These are phyloP conservation scores for Epichloe festucae DNA, from an alignment of 2,329 filamentous ascomycete species.

Conservation along the genomic window DNA sequence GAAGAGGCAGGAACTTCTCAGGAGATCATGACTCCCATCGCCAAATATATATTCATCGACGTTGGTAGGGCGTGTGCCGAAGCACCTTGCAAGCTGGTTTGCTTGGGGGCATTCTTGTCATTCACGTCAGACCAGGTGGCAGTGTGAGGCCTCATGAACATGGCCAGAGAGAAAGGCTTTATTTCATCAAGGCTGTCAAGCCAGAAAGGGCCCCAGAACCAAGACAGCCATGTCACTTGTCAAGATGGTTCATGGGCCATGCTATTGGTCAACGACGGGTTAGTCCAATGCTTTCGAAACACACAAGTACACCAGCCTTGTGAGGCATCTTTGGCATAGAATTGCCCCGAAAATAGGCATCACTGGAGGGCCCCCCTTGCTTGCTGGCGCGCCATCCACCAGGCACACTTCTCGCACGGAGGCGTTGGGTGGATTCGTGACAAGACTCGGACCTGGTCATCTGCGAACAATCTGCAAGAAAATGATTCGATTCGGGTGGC, in stretches of 20 bases:
- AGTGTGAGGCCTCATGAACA: conserved; percentile 1
- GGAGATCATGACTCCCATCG: background rate
- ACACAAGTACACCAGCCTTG: background rate
- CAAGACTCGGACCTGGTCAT: background rate
- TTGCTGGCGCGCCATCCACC: background rate
- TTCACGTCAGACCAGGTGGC: background rate
- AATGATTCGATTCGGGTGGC: background rate
- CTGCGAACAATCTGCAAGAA: background rate
- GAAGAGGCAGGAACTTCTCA: background rate
- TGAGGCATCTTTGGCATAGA: background rate
- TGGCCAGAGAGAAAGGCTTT: background rate
- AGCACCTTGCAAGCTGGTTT: background rate
- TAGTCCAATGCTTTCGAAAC: background rate
- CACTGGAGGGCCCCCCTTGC: background rate
- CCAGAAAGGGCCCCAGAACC: background rate
- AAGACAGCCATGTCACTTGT: background rate
- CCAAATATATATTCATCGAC: background rate
- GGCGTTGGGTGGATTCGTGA: background rate
- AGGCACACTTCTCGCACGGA: background rate
- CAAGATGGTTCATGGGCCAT: background rate
- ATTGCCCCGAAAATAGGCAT: background rate
- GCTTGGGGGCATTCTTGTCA: background rate
- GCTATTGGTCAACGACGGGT: background rate
- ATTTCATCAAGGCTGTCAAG: conserved; percentile 2
- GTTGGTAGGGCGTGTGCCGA: background rate